These are phyloP conservation scores for Claviceps pazoutovae DNA, from an alignment of 2,329 filamentous ascomycete genomes.

Conservation along the genomic window DNA sequence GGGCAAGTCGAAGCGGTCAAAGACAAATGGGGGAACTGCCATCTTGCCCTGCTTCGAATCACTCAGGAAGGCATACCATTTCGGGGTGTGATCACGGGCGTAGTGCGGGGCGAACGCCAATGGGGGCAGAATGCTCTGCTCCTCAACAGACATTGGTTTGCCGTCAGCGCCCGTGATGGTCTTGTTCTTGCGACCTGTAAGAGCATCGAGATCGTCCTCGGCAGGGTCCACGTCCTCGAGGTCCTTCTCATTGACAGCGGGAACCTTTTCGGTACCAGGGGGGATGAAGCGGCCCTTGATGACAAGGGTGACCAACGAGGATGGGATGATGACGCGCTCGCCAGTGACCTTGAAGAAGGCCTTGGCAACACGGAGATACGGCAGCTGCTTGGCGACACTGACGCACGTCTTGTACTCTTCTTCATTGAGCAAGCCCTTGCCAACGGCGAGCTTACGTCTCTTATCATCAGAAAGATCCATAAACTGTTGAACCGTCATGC, in stretches of 20 bases:
- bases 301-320: constrained; percentile 83
- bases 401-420: constrained; percentile 65
- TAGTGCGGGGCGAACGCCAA: constrained; percentile 87
- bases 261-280: constrained; percentile 63
- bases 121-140: constrained; percentile 59
- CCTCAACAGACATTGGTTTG: constrained; percentile 41
- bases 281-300: constrained; percentile 91
- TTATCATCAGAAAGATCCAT: constrained; percentile 70
- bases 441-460: constrained; percentile 57
- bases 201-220: constrained; percentile 79
- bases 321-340: constrained; percentile 83
- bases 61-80: constrained; percentile 89
- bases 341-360: constrained; percentile 98
- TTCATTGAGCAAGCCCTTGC: constrained; percentile 56
- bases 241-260: constrained; percentile 61
- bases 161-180: constrained; percentile 47
- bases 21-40: constrained; percentile 92
- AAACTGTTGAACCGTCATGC: constrained; percentile 71
- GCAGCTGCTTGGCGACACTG: constrained; percentile 68
- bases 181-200: constrained; percentile 64
- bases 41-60: constrained; percentile 93
- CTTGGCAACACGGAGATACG: constrained; percentile 71
- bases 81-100: constrained; percentile 73
- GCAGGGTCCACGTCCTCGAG: constrained; percentile 85
- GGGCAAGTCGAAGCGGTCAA: constrained; percentile 80